phyloP scores from a whole-genome alignment of 2,329 filamentous ascomycete genomes.

The Aschersonia sp. region DNA sequence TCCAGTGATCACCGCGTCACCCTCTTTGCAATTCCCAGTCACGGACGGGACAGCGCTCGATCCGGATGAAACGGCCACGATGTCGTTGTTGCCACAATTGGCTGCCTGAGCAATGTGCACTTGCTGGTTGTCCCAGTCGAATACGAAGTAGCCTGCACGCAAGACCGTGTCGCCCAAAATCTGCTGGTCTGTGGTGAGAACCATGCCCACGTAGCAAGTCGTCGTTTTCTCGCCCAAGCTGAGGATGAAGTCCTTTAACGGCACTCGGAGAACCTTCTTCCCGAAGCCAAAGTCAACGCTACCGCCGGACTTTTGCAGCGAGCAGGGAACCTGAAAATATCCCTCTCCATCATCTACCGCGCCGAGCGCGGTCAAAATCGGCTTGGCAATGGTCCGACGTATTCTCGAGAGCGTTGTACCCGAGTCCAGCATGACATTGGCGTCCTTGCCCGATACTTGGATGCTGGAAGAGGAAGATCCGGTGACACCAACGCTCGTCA shows the following conservation, averaged over 20 bases:
- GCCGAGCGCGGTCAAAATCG: slow-evolving; percentile 27
- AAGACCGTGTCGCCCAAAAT: slow-evolving; percentile 28
- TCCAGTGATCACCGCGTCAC: slow-evolving; percentile 7
- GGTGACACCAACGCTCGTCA: slow-evolving; percentile 17
- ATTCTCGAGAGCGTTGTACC: slow-evolving; percentile 35
- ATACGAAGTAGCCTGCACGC: slow-evolving; percentile 29
- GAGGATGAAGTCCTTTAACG: slow-evolving; percentile 34
- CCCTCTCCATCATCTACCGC: slow-evolving; percentile 24
- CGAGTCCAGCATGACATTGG: slow-evolving; percentile 34
- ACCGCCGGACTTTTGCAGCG: slow-evolving; percentile 17
- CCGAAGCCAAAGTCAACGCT: slow-evolving; percentile 35
- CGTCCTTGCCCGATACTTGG: slow-evolving; percentile 14
- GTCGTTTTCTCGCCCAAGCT: slow-evolving; percentile 17
- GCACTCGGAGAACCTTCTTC: slow-evolving; percentile 23
- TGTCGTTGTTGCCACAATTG: slow-evolving; percentile 22
- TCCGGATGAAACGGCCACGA: slow-evolving; percentile 20
- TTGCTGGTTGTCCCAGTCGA: slow-evolving; percentile 28
- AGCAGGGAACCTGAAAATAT: slow-evolving; percentile 30
- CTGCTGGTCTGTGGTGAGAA: slow-evolving; percentile 24
- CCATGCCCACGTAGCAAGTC: slow-evolving; percentile 27
- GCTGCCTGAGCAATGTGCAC: slow-evolving; percentile 26
- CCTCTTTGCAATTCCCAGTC: slow-evolving; percentile 20
- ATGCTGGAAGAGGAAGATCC: slow-evolving; percentile 11
- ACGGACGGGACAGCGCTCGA: slow-evolving; percentile 16
- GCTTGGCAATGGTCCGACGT: slow-evolving; percentile 24